Conservation (phyloP, 192 early-diverging fungal genomes). For the Dimargaris verticillata region DNA sequence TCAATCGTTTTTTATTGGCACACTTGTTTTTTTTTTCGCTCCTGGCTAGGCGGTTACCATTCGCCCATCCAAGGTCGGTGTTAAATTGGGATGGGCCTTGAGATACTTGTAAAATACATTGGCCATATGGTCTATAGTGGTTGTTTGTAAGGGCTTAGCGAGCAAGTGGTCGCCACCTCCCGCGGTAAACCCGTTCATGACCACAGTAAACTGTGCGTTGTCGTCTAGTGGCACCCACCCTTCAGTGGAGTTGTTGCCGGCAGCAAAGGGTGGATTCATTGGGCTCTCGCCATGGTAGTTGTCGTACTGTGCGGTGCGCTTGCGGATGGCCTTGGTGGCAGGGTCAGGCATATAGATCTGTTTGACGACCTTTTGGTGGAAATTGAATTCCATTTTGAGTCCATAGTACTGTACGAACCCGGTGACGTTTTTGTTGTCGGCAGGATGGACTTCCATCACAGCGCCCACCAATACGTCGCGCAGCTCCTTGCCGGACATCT, state of each 20-base stretch:
- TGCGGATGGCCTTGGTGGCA: conserved; percentile 9
- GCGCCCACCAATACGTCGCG: conserved; percentile 30
- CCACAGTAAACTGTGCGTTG: conserved; percentile 25
- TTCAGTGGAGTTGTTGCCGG: conserved; percentile 15
- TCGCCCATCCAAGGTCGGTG: conserved; percentile 11
- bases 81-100: conserved; percentile 11
- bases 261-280: not conserved
- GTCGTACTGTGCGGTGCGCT: conserved; percentile 7
- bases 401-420: conserved; percentile 44
- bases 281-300: conserved; percentile 10
- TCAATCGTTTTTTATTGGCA: no score
- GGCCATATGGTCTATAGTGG: conserved; percentile 15
- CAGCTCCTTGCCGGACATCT: conserved; percentile 34
- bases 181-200: conserved; percentile 40
- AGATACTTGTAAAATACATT: conserved; percentile 24
- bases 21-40: no score
- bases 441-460: conserved; percentile 17
- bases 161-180: conserved; percentile 46
- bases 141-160: conserved; percentile 12
- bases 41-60: conserved; percentile 5
- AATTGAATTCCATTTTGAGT: conserved; percentile 27
- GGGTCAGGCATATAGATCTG: not conserved
- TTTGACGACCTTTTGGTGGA: not conserved
- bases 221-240: conserved; percentile 26
- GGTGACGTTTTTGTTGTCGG: conserved; percentile 22